Percentiles rank a stretch among this genome's conserved stretches.
Evolutionary conservation across 2,329 filamentous ascomycete species (phyloP).

Genomic region (Cercospora sp.): DNA sequence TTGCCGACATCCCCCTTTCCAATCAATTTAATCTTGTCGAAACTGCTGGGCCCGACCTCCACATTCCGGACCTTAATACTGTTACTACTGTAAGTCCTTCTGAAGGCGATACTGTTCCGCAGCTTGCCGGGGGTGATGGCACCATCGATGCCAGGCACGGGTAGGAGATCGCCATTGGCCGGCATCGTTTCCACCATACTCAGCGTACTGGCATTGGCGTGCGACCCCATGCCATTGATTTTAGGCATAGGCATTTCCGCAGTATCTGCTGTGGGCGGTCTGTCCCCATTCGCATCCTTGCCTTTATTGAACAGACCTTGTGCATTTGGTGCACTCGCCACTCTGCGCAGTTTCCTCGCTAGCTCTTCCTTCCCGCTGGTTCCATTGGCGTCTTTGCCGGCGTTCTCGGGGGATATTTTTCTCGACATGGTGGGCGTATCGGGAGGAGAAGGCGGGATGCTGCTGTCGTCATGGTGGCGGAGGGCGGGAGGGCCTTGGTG

Average conservation of each 20-base stretch:
- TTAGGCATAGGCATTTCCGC: constrained; percentile 56
- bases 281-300: constrained; percentile 38
- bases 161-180: constrained; percentile 39
- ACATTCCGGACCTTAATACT: constrained; percentile 98
- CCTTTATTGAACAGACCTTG: constrained; percentile 74
- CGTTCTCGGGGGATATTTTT: constrained; percentile 66
- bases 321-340: constrained; percentile 94
- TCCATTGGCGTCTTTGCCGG: constrained; percentile 65
- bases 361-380: constrained; percentile 88
- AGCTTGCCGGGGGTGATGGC: constrained; percentile 67
- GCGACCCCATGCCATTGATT: constrained; percentile 49
- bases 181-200: constrained; percentile 54
- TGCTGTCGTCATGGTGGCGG: constrained; percentile 91
- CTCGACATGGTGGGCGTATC: constrained; percentile 75
- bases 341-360: constrained; percentile 85
- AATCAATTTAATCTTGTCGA: constrained; percentile 99
- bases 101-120: constrained; percentile 70
- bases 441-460: constrained; percentile 86
- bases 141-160: constrained; percentile 53
- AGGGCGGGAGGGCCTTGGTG: constrained; percentile 93
- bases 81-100: constrained; percentile 96
- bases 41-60: constrained; percentile 90
- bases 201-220: constrained; percentile 45
- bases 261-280: constrained; percentile 74
- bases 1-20: constrained; percentile 98